phyloP scores from a whole-genome alignment of 2,329 filamentous ascomycete genomes.

The Neonectria hederae region DNA sequence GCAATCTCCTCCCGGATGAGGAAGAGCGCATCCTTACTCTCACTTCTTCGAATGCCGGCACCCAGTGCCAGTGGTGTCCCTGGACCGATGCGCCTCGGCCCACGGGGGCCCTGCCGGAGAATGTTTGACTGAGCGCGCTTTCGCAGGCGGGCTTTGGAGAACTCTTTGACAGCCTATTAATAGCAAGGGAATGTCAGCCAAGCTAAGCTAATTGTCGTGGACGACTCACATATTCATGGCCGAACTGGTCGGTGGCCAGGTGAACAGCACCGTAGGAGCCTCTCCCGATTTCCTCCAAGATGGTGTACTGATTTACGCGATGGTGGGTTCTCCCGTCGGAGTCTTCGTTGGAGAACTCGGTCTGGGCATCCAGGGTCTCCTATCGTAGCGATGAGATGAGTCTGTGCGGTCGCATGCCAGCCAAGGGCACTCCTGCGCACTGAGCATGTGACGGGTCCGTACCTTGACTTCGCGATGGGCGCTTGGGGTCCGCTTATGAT shows the following conservation, averaged over 20 bases:
- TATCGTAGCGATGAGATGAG: slow-evolving; percentile 48
- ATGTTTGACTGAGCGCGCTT: slow-evolving; percentile 93
- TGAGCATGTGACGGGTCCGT: not conserved
- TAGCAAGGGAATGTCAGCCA: slow-evolving; percentile 50
- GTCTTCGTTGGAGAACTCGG: slow-evolving; percentile 86
- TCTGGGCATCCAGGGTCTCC: slow-evolving; percentile 92
- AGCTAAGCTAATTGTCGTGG: not conserved
- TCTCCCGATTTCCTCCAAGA: slow-evolving; percentile 94
- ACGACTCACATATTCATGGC: slow-evolving; percentile 84
- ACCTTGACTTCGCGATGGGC: slow-evolving; percentile 68
- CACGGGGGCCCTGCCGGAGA: slow-evolving; percentile 63
- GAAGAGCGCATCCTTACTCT: slow-evolving; percentile 77
- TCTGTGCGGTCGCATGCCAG: not conserved
- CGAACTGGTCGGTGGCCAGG: slow-evolving; percentile 88
- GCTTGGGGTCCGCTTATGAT: slow-evolving; percentile 67
- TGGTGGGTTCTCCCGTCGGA: slow-evolving; percentile 83
- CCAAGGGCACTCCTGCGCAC: not conserved
- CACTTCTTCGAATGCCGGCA: slow-evolving; percentile 53
- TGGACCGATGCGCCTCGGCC: slow-evolving; percentile 44
- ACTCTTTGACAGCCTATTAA: slow-evolving; percentile 90
- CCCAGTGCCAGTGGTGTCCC: slow-evolving; percentile 36
- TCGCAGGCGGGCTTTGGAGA: slow-evolving; percentile 89
- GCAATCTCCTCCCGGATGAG: slow-evolving; percentile 96
- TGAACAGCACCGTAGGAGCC: slow-evolving; percentile 96
- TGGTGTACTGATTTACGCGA: slow-evolving; percentile 93